Conservation (phyloP, 1,284 basidiomycete genomes). For the Apiotrichum montevideense region DNA sequence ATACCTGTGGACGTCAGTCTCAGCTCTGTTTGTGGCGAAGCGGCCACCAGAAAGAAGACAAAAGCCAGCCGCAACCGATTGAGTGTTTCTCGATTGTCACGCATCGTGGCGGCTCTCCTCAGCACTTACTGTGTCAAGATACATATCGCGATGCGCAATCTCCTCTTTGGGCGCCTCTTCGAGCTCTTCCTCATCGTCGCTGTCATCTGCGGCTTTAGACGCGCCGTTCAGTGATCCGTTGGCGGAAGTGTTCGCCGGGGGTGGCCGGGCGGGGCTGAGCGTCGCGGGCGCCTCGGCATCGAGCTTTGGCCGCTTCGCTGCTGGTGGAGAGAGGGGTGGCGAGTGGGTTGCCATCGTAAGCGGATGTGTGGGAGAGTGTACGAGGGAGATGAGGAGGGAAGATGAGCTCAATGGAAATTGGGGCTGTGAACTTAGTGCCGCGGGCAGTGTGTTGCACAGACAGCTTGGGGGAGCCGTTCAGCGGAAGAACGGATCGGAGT, state of each 20-base stretch:
- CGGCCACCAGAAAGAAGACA: no score
- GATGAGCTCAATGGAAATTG: no score
- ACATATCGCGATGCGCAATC: constrained; percentile 71
- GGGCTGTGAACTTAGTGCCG: no score
- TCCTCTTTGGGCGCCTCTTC: constrained; percentile 48
- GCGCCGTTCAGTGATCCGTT: constrained; percentile 13
- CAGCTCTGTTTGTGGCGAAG: no score
- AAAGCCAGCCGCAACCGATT: no score
- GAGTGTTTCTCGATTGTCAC: no score
- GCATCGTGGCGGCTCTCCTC: no score
- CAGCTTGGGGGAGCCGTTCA: no score
- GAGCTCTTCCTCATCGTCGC: constrained; percentile 50
- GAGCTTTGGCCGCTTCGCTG: constrained; percentile 35
- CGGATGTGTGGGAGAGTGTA: neutral
- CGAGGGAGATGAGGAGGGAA: neutral
- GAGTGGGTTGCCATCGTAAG: constrained; percentile 7
- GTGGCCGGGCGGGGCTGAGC: neutral
- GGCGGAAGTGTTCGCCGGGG: no score
- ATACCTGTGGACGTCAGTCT: constrained; percentile 56
- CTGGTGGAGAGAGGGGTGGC: constrained; percentile 33
- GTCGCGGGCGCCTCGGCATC: constrained; percentile 16
- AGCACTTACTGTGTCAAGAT: constrained; percentile 80
- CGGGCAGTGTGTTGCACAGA: no score
- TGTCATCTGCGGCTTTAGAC: constrained; percentile 41
- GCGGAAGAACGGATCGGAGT: no score